A percentile compares a stretch with the other conserved stretches of the same genome.
Conservation (phyloP, 164 flowering plant genomes). For the Piper longum region DNA sequence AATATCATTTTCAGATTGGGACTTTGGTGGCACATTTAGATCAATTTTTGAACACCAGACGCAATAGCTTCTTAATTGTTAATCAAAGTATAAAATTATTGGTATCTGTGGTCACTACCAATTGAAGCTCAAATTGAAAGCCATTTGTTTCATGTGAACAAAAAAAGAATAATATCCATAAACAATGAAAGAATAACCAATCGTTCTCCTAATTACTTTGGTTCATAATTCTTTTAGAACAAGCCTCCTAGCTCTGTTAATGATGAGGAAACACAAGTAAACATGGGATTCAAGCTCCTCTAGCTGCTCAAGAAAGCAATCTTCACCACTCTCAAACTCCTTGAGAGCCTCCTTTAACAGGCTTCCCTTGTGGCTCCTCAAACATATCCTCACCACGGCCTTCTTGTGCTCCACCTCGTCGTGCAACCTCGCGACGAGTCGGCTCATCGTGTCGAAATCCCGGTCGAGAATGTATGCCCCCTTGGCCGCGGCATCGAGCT, state of each 20-base stretch:
- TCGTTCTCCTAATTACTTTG: background rate
- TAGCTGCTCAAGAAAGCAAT: conserved; percentile 45
- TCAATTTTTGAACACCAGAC: background rate
- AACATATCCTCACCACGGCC: conserved; percentile 33
- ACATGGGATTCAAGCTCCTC: conserved; percentile 65
- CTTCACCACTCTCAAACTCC: conserved; percentile 35
- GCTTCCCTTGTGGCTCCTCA: conserved; percentile 30
- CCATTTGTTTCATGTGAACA: background rate
- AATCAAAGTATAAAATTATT: no score
- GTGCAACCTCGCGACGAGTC: conserved; percentile 36
- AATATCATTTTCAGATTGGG: background rate
- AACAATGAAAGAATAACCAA: background rate
- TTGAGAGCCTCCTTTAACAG: conserved; percentile 48
- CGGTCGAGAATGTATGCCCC: conserved; percentile 51
- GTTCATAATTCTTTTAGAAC: conserved; percentile 26
- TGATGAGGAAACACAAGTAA: conserved; percentile 56
- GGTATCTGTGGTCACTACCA: background rate
- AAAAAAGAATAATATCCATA: background rate
- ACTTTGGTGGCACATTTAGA: background rate
- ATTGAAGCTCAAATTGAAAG: background rate
- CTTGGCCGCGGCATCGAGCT: conserved; percentile 61
- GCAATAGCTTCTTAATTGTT: background rate
- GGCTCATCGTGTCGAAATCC: conserved; percentile 65
- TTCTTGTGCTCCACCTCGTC: conserved; percentile 50
- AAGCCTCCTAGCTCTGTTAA: conserved; percentile 56